These are phyloP conservation scores for Citrus medica DNA, from an alignment of 345 rosid species.

Conservation along the genomic window DNA sequence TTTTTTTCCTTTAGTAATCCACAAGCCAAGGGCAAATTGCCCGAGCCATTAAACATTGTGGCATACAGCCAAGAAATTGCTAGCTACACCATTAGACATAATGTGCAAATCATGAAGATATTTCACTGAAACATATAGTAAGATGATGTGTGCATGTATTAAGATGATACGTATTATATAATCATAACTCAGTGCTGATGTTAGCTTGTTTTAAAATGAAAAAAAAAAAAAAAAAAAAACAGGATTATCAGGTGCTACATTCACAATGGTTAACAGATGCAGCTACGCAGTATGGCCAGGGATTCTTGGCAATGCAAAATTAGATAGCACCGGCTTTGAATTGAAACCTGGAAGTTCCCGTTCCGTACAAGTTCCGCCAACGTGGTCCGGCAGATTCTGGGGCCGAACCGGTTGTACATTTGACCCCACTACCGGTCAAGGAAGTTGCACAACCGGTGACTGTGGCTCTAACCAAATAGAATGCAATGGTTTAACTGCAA, in stretches of 20 bases:
- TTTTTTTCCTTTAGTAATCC: conserved; percentile 13
- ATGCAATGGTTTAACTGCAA: conserved; percentile 61
- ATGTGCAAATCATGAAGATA: too few relatives aligned
- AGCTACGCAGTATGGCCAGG: conserved; percentile 75
- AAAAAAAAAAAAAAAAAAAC: neutral
- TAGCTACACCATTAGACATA: neutral
- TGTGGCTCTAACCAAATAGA: conserved; percentile 63
- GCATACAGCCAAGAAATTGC: conserved; percentile 12
- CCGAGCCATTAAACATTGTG: neutral
- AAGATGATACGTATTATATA: too few relatives aligned
- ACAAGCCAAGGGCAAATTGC: conserved; percentile 12
- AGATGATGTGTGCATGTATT: too few relatives aligned
- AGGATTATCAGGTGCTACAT: conserved; percentile 54
- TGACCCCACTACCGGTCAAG: conserved; percentile 42
- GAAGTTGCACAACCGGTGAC: conserved; percentile 59
- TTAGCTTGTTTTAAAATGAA: too few relatives aligned
- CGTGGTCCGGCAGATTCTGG: conserved; percentile 83
- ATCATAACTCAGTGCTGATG: too few relatives aligned
- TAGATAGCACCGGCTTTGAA: conserved; percentile 55
- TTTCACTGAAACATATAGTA: too few relatives aligned
- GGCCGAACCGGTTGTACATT: conserved; percentile 57
- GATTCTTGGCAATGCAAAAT: conserved; percentile 46
- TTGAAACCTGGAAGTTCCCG: conserved; percentile 46
- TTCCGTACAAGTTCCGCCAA: conserved; percentile 45
- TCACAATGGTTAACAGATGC: conserved; percentile 54